Conservation (phyloP, 2,329 filamentous ascomycete genomes). For the Fusarium sp. region DNA sequence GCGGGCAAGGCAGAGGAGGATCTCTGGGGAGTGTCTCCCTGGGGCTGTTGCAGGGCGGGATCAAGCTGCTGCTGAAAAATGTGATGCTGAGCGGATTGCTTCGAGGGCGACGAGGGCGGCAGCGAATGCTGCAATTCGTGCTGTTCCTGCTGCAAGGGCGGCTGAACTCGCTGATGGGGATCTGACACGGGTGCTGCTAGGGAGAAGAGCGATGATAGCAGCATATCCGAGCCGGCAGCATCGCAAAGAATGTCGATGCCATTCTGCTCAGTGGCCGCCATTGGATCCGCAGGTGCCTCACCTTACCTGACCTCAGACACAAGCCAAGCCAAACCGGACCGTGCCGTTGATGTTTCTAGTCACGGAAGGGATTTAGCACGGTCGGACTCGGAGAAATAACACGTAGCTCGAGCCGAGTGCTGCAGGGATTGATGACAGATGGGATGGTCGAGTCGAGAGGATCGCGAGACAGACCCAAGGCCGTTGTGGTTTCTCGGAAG, state of each 20-base stretch:
- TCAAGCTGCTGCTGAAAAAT: constrained; percentile 39
- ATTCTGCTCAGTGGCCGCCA: constrained; percentile 48
- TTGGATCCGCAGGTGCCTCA: constrained; percentile 13
- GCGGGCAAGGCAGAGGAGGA: constrained; percentile 33
- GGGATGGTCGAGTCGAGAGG: constrained; percentile 16
- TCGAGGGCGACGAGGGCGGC: constrained; percentile 34
- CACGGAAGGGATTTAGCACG: constrained; percentile 3
- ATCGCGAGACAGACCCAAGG: constrained; percentile 33
- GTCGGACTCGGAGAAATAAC: background rate
- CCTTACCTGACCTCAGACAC: constrained; percentile 28
- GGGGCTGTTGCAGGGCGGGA: constrained; percentile 31
- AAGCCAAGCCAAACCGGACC: constrained; percentile 20
- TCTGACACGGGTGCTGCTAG: constrained; percentile 43
- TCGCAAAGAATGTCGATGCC: constrained; percentile 50
- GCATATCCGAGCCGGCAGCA: constrained; percentile 49
- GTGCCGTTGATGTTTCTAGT: constrained; percentile 24
- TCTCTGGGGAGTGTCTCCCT: constrained; percentile 27
- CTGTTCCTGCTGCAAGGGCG: constrained; percentile 37
- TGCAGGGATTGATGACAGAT: constrained; percentile 7
- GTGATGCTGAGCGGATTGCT: constrained; percentile 24
- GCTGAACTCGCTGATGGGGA: constrained; percentile 35
- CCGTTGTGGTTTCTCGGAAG: constrained; percentile 38
- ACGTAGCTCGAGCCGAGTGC: constrained; percentile 20
- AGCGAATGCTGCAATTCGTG: constrained; percentile 36
- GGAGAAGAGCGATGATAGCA: constrained; percentile 48